Conservation (phyloP, 305 asterid species). For the Fraxinus albicans region DNA sequence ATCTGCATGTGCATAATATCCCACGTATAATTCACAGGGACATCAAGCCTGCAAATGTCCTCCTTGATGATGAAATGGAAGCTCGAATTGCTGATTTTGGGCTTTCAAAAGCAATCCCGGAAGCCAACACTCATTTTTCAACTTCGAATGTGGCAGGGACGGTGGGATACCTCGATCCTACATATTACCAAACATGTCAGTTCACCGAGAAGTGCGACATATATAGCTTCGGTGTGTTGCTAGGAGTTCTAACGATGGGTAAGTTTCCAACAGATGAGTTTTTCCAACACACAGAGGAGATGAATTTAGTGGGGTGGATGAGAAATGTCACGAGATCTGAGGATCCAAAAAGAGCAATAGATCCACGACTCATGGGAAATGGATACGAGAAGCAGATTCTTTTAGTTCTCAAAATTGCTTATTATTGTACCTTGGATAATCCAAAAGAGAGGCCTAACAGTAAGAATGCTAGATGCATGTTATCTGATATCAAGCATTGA, state of each 20-base stretch:
- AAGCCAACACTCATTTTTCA: slow-evolving; percentile 51
- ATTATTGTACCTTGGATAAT: slow-evolving; percentile 70
- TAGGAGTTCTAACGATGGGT: slow-evolving; percentile 62
- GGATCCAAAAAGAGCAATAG: slow-evolving; percentile 63
- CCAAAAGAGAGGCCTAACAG: slow-evolving; percentile 90
- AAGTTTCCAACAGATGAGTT: slow-evolving; percentile 73
- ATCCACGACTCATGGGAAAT: slow-evolving; percentile 47
- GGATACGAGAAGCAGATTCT: slow-evolving; percentile 87
- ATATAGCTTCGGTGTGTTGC: slow-evolving; percentile 71
- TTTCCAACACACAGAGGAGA: slow-evolving; percentile 66
- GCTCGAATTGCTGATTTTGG: slow-evolving; percentile 83
- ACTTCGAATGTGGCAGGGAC: slow-evolving; percentile 79
- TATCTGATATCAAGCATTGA: slow-evolving; percentile 63
- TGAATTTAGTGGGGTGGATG: slow-evolving; percentile 76
- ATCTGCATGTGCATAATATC: slow-evolving; percentile 60
- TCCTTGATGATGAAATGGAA: slow-evolving; percentile 84
- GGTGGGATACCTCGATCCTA: slow-evolving; percentile 71
- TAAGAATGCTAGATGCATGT: slow-evolving; percentile 67
- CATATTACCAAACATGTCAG: slow-evolving; percentile 63
- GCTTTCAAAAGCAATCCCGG: slow-evolving; percentile 74
- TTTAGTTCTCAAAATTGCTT: slow-evolving; percentile 77
- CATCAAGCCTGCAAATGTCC: slow-evolving; percentile 76
- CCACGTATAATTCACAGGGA: slow-evolving; percentile 81
- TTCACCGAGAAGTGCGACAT: slow-evolving; percentile 83
- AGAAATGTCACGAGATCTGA: slow-evolving; percentile 72